phyloP scores from a whole-genome alignment of 176 grass and related monocot species.

The Elymus sibiricus region DNA sequence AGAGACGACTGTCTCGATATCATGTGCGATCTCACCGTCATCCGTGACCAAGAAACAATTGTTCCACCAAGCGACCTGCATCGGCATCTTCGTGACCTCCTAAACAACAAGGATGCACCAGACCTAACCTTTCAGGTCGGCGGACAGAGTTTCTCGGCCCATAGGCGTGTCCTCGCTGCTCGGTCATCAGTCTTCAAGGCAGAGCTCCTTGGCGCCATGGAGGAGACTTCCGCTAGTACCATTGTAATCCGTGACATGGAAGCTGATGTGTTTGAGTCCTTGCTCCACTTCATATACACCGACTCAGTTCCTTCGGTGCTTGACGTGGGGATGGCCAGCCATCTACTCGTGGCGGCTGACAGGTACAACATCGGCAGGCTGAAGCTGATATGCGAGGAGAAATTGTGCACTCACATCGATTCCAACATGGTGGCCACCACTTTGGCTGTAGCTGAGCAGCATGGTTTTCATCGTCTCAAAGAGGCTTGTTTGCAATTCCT shows the following conservation, averaged over 20 bases:
- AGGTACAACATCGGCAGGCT: neutral
- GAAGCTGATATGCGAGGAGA: neutral
- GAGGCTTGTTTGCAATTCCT: neutral
- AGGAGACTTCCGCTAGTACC: neutral
- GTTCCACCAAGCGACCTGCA: neutral
- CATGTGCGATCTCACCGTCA: no score
- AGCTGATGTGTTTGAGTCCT: neutral
- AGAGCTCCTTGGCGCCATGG: neutral
- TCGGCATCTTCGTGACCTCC: neutral
- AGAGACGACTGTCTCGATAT: no score
- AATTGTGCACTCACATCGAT: neutral
- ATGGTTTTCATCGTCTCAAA: neutral
- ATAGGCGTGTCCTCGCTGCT: neutral
- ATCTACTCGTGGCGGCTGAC: neutral
- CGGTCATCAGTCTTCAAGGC: neutral
- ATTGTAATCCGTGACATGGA: neutral
- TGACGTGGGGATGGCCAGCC: neutral
- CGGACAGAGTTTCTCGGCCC: neutral
- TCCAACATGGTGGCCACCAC: neutral
- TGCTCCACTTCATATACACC: neutral
- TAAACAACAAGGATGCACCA: neutral
- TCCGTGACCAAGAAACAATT: no score
- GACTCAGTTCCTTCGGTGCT: neutral
- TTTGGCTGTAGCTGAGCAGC: neutral
- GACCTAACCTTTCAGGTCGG: neutral